phyloP scores from a whole-genome alignment of 441 rosid species.

The Gossypium lobatum region DNA sequence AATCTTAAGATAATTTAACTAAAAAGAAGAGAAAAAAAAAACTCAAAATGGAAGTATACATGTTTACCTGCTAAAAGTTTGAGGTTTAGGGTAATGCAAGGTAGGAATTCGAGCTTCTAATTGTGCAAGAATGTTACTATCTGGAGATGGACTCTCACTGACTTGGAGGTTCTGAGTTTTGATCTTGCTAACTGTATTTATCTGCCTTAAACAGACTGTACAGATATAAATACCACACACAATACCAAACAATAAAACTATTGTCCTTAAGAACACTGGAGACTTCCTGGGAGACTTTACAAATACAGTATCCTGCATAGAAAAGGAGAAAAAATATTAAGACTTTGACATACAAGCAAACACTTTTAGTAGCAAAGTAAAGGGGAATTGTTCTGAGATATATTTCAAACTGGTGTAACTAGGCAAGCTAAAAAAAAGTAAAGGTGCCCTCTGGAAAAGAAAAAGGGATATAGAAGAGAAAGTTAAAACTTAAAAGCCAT shows the following conservation, averaged over 20 bases:
- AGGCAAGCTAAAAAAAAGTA: neutral
- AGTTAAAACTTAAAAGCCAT: neutral
- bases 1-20: neutral
- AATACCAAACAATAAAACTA: conserved; percentile 62
- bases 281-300: conserved; percentile 67
- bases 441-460: neutral
- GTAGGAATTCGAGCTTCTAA: conserved; percentile 30
- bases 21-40: neutral
- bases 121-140: neutral
- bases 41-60: neutral
- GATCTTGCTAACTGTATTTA: conserved; percentile 29
- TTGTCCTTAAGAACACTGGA: conserved; percentile 60
- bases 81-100: conserved; percentile 69
- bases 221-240: conserved; percentile 65
- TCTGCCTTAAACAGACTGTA: conserved; percentile 61
- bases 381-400: neutral
- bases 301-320: conserved; percentile 48
- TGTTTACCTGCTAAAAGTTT: conserved; percentile 68
- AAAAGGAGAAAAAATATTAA: neutral
- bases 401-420: conserved; percentile 7
- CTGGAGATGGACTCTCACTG: conserved; percentile 26
- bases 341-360: neutral
- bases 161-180: conserved; percentile 36
- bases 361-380: neutral
- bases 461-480: neutral